A percentile compares a stretch with the other conserved stretches of the same genome.
These are phyloP conservation scores for Cryptosporidium ryanae DNA, from an alignment of 169 alveolate species.

Conservation along the genomic window DNA sequence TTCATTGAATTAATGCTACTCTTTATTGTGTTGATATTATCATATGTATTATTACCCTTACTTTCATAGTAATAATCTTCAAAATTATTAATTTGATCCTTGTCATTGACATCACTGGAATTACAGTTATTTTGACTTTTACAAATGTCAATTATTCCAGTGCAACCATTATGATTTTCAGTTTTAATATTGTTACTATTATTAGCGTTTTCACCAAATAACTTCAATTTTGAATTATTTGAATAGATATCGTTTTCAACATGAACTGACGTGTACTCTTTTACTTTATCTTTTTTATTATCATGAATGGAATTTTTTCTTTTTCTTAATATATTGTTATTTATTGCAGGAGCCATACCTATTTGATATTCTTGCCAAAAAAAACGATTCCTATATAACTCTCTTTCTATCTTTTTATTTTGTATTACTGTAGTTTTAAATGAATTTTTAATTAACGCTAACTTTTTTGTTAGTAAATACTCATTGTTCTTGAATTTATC, in stretches of 20 bases:
- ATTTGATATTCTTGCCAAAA: conserved; percentile 49
- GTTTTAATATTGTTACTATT: not conserved
- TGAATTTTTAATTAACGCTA: conserved; percentile 48
- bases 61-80: not conserved
- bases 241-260: not conserved
- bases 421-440: conserved; percentile 43
- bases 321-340: conserved; percentile 16
- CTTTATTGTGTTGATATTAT: conserved; percentile 1
- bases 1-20: conserved; percentile 27
- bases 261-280: not conserved
- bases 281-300: not conserved
- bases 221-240: not conserved
- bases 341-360: conserved; percentile 71
- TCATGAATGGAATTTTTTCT: not conserved
- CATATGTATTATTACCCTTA: not conserved
- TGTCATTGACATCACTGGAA: too few species aligned
- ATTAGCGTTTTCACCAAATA: not conserved
- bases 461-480: conserved; percentile 28
- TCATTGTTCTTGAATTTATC: conserved; percentile 33
- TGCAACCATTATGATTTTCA: too few species aligned
- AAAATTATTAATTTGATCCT: not conserved
- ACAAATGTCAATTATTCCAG: too few species aligned
- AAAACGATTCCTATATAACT: conserved; percentile 39
- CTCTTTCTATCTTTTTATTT: conserved; percentile 58
- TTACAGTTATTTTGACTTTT: too few species aligned